These are phyloP conservation scores for Orbilia oligospora DNA, from an alignment of 2,329 filamentous ascomycete species.

Conservation along the genomic window DNA sequence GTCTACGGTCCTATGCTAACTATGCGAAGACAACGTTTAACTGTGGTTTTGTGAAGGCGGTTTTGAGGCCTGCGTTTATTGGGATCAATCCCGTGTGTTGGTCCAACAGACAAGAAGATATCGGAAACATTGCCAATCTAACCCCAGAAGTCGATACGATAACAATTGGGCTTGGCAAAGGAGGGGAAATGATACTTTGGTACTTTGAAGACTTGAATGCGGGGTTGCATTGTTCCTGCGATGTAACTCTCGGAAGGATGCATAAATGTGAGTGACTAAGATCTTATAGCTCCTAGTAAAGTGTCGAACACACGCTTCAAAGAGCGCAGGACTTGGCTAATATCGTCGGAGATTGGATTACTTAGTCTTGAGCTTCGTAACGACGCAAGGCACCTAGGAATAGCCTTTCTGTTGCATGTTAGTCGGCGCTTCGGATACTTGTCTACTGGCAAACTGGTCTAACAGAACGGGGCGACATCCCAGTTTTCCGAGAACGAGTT, in stretches of 20 bases:
- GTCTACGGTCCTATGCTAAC: neutral
- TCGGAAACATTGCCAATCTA: slow-evolving; percentile 35
- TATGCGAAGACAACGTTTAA: slow-evolving; percentile 6
- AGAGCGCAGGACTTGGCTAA: neutral
- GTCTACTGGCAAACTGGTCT: neutral
- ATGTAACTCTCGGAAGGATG: slow-evolving; percentile 52
- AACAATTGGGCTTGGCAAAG: neutral
- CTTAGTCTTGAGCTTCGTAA: slow-evolving; percentile 5
- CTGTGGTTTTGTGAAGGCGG: neutral
- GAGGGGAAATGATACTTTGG: slow-evolving; percentile 10
- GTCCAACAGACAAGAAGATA: slow-evolving; percentile 1
- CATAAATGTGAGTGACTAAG: slow-evolving; percentile 11
- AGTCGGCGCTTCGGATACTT: slow-evolving; percentile 4
- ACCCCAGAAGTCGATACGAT: slow-evolving; percentile 11
- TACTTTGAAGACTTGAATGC: slow-evolving; percentile 13
- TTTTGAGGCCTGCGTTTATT: neutral
- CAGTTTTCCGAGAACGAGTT: neutral
- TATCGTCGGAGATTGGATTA: slow-evolving; percentile 17
- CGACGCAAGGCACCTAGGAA: slow-evolving; percentile 20
- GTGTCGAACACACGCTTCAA: neutral
- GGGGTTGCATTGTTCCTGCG: slow-evolving; percentile 49
- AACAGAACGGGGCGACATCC: neutral
- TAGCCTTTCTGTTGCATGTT: slow-evolving; percentile 29
- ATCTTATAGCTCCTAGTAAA: neutral
- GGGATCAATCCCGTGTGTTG: neutral